A percentile compares a stretch with the other conserved stretches of the same genome.
These are phyloP conservation scores for Diaporthe citriasiana DNA, from an alignment of 2,329 filamentous ascomycete species.

Conservation along the genomic window DNA sequence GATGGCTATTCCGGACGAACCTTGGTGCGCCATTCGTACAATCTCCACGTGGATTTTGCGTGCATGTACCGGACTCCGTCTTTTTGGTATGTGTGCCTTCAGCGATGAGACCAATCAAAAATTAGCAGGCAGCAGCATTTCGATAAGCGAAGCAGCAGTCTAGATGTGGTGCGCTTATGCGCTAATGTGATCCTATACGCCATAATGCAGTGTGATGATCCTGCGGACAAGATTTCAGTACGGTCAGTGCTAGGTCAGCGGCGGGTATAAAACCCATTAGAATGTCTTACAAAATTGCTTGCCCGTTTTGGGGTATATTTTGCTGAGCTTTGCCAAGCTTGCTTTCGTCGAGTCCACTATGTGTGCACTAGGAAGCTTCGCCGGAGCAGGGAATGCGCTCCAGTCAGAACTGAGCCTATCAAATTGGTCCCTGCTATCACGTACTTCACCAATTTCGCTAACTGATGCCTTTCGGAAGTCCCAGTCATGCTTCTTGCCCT, in stretches of 20 bases:
- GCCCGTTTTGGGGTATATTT: neutral
- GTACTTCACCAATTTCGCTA: neutral
- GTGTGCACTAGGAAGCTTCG: neutral
- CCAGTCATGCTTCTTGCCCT: too few relatives aligned
- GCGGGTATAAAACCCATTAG: neutral
- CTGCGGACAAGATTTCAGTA: neutral
- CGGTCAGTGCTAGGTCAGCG: rapidly evolving
- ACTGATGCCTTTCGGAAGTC: neutral
- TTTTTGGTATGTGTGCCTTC: too few relatives aligned
- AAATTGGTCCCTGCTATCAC: neutral
- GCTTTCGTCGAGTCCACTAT: too few relatives aligned
- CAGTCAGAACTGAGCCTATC: neutral
- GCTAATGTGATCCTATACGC: neutral
- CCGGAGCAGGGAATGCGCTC: too few relatives aligned
- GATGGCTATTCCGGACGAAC: too few relatives aligned
- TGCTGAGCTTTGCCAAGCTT: neutral
- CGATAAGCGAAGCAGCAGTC: neutral
- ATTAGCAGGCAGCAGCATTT: neutral
- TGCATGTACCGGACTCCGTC: too few relatives aligned
- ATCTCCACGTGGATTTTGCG: too few relatives aligned
- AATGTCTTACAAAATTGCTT: neutral
- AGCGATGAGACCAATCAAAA: too few relatives aligned
- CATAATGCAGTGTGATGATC: neutral
- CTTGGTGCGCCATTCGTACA: neutral
- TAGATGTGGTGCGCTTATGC: neutral